Evolutionary conservation across 2,329 filamentous ascomycete genomes (phyloP), one percentile per base, ranked within the genome.

Genomic region (Zasmidium angulare): DNA sequence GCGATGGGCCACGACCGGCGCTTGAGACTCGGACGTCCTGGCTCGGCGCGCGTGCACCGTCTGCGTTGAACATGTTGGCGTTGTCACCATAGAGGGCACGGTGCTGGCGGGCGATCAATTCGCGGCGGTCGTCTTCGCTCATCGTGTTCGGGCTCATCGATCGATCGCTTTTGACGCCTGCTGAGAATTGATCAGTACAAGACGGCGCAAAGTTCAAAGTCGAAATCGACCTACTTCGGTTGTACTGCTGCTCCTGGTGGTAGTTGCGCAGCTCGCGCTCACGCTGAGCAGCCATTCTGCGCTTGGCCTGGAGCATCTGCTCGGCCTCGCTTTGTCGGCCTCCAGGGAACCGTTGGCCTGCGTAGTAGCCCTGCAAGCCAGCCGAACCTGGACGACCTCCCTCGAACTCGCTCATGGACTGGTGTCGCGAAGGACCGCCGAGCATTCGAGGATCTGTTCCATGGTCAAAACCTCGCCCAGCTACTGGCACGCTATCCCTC

Each of bases 201-300:
- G 21, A 40, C 43, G n/a, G n/a, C 29, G 20, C 29, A 46, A 50
- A 22, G 17, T 22, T n/a, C 24, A 47, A 53, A 21, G 43, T 43
- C 56, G 2, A 46, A 36, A 9, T 31, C 20, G 9, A 71, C 71
- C 67, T 91, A 98, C 95, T 97, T 91, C 93, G 89, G 84, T 98
- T 96, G 82, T 96, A 98, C 87, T 99, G 95, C 86, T 99, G 95
- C 86, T 99, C 95, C 81, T 97, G 96, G 82, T 99, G 95, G 81
- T 98, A 96, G 81, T 98, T 99, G 79, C 95, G 91, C 78, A 99
- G 88, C 83, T 99, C 95, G 79, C 93, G 90, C 84, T 99, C 95
- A 79, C 95, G 91, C 82, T 98, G 95, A 77, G 95, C 95, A 74
- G 95, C 95, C 91, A 98, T 96, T 83, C 93, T 90, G 82, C 95